These are phyloP conservation scores for Filosporella fistucella DNA, from an alignment of 495 filamentous ascomycete species.

Conservation along the genomic window DNA sequence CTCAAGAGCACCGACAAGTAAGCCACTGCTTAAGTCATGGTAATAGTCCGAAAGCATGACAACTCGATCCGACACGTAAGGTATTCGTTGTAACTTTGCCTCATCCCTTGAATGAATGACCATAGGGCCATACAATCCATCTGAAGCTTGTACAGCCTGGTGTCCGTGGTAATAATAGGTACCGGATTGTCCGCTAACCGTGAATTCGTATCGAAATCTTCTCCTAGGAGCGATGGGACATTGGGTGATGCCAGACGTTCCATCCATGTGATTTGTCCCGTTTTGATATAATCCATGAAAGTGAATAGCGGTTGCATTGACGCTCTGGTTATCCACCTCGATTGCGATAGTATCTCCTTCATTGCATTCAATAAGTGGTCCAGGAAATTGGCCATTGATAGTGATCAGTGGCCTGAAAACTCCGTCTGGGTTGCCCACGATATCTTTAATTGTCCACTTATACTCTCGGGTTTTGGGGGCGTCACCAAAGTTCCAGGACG, in stretches of 20 bases:
- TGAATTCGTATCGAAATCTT: constrained; percentile 41
- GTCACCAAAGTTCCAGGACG: constrained; percentile 38
- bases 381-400: constrained; percentile 53
- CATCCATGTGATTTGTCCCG: constrained; percentile 59
- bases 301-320: constrained; percentile 47
- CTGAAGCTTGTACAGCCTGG: constrained; percentile 34
- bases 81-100: constrained; percentile 30
- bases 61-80: constrained; percentile 47
- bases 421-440: constrained; percentile 48
- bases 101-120: constrained; percentile 46
- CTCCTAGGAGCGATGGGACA: constrained; percentile 59
- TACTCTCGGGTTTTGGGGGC: constrained; percentile 36
- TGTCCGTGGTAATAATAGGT: constrained; percentile 43
- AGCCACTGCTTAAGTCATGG: constrained; percentile 44
- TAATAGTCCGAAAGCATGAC: constrained; percentile 56
- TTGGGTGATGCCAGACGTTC: constrained; percentile 56
- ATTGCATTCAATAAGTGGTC: constrained; percentile 47
- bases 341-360: constrained; percentile 44
- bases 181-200: constrained; percentile 36
- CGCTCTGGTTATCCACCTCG: constrained; percentile 38
- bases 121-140: constrained; percentile 49
- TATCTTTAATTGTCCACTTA: constrained; percentile 44
- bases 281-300: constrained; percentile 67
- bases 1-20: constrained; percentile 45
- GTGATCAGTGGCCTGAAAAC: constrained; percentile 43